Base-by-base conservation (phyloP, 257 asterid species). In the Solanum clarkiae region DNA sequence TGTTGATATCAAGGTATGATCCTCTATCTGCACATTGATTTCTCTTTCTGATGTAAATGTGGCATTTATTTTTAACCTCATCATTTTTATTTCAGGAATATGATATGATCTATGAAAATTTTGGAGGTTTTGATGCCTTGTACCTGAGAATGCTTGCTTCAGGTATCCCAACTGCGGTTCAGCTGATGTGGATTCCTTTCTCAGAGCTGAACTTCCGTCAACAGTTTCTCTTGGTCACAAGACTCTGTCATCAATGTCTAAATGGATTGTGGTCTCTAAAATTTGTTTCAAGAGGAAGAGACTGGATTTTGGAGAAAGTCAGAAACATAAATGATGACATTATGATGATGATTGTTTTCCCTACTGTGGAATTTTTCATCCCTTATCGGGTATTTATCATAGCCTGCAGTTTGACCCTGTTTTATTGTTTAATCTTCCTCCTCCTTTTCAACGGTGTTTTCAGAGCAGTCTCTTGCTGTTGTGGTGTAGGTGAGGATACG, bases 121-220 rank as follows among this genome's bases (percentile, higher is more conserved):
- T 93, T 88, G 99, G 98, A 87, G 98, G 98, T 83, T 92, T 97
- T 89, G 98, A 97, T 91, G 98, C 96, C 75, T 90, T 95, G 85
- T 97, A 97, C 90, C 86, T 93, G 91, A 93, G 94, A 90, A 92
- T 97, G 97, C 84, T 93, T 84, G 96, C 96, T 53, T 91, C 93
- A 87, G 95, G 91, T 62, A 88, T 97, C 82, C 99, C 98, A 82
- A 93, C 95, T 87, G 92, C 90, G 77, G 95, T 94, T 88, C 99
- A 97, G 90, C 91, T 95, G 75, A 97, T 97, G 99, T 91, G 96
- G 97, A 94, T 97, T 91, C 99, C 99, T 83, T 86, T 97, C 70
- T 93, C 93, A 12, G 99, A 95, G 86, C 87, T 95, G 89, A 88
- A 93, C 86, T 85, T 94, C 60, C 86, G 88, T 80, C 97, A 93